A percentile compares a stretch with the other conserved stretches of the same genome.
Evolutionary conservation across 2,329 filamentous ascomycete genomes (phyloP).

Genomic region (Eutypella sp.): DNA sequence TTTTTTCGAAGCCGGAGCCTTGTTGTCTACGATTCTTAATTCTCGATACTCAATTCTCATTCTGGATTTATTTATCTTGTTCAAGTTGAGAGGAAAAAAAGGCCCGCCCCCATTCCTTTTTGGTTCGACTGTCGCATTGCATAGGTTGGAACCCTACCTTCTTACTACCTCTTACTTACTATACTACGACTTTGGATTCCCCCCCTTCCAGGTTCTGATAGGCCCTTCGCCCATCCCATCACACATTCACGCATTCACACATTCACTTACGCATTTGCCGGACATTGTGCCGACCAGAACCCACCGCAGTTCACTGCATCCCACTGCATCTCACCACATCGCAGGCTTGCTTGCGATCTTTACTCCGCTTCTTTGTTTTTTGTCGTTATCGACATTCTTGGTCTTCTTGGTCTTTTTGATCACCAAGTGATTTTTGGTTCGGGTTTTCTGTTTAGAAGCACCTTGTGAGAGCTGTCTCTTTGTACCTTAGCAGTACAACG

Average conservation of each 20-base stretch:
- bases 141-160: no score
- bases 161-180: no score
- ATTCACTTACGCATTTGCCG: background rate
- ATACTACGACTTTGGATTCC: background rate
- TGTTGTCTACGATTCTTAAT: no score
- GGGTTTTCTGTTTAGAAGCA: background rate
- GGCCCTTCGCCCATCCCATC: background rate
- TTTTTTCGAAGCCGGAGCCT: no score
- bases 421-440: no score
- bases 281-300: background rate
- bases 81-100: no score
- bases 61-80: no score
- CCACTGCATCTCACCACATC: no score
- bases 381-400: background rate
- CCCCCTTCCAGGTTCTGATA: background rate
- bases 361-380: background rate
- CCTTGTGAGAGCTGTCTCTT: background rate
- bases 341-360: background rate
- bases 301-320: no score
- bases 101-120: background rate
- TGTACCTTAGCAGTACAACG: background rate
- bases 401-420: background rate
- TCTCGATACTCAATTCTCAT: no score
- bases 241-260: background rate
- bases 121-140: background rate